phyloP scores from a whole-genome alignment of 768 basidiomycete species.

The Termitomyces sp. region DNA sequence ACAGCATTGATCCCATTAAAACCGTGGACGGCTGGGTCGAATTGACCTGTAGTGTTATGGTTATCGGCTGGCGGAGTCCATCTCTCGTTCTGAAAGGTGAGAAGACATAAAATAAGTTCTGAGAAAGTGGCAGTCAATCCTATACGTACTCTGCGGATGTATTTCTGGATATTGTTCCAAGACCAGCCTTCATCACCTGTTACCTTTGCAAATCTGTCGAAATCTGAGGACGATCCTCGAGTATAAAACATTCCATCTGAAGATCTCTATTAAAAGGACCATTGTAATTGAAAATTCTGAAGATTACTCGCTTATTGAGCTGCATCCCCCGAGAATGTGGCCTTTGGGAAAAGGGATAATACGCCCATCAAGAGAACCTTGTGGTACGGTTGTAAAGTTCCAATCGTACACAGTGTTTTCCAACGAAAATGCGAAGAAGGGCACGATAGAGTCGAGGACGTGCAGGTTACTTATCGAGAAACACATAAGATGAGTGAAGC shows the following conservation, averaged over 20 bases:
- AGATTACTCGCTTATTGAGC: constrained; percentile 19
- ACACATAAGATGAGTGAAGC: background rate
- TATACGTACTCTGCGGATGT: constrained; percentile 1
- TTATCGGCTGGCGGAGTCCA: constrained; percentile 16
- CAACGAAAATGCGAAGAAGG: constrained; percentile 13
- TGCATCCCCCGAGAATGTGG: constrained; percentile 25
- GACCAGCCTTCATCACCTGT: constrained; percentile 25
- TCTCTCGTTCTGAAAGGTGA: constrained; percentile 19
- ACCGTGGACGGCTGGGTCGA: constrained; percentile 16
- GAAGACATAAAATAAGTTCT: background rate
- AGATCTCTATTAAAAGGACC: background rate
- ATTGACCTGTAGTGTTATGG: constrained; percentile 23
- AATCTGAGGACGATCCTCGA: constrained; percentile 20
- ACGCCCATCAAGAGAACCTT: constrained; percentile 17
- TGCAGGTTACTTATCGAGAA: constrained; percentile 14
- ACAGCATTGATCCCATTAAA: constrained; percentile 21
- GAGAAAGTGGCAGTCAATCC: too few relatives aligned
- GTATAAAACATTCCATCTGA: constrained; percentile 20
- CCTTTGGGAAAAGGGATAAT: constrained; percentile 16
- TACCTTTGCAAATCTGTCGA: constrained; percentile 17
- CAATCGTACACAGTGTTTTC: constrained; percentile 19
- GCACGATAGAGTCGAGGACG: constrained; percentile 17
- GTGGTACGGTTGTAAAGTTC: constrained; percentile 24
- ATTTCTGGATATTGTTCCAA: constrained; percentile 16
- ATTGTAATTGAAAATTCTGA: background rate